phyloP scores from a whole-genome alignment of 1,284 basidiomycete species.

The Leccinum laetum region DNA sequence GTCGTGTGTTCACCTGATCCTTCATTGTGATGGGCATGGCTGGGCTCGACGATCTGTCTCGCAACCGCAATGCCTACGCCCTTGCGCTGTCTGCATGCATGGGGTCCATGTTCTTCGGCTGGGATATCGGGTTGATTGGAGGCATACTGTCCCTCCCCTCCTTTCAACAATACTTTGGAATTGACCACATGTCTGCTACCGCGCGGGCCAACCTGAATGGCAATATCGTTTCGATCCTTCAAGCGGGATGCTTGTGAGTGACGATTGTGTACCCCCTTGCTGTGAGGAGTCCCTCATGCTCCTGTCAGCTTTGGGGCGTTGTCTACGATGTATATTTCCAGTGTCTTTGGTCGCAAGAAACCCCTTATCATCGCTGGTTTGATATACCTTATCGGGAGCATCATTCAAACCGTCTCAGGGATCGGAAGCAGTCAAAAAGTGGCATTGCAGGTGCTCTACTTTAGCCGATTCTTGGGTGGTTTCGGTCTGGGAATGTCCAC shows the following conservation, averaged over 20 bases:
- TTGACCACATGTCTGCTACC: conserved; percentile 36
- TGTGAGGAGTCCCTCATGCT: conserved; percentile 2
- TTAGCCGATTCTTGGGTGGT: conserved; percentile 48
- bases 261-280: neutral
- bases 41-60: conserved; percentile 27
- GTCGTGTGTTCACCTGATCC: neutral
- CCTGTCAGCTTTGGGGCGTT: conserved; percentile 45
- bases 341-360: conserved; percentile 45
- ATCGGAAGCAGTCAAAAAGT: conserved; percentile 39
- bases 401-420: conserved; percentile 49
- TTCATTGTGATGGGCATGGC: conserved; percentile 23
- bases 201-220: conserved; percentile 43
- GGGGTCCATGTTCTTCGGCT: conserved; percentile 45
- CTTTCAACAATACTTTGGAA: conserved; percentile 47
- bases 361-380: conserved; percentile 50
- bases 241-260: conserved; percentile 59
- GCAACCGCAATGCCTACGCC: conserved; percentile 45
- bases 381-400: conserved; percentile 55
- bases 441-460: conserved; percentile 46
- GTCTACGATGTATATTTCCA: conserved; percentile 41
- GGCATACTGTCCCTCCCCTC: conserved; percentile 46
- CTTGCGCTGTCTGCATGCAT: conserved; percentile 45
- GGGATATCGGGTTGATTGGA: conserved; percentile 46
- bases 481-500: conserved; percentile 55
- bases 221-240: conserved; percentile 59